Base-by-base conservation (phyloP, 1,284 basidiomycete species). In the Malassezia globosa region DNA sequence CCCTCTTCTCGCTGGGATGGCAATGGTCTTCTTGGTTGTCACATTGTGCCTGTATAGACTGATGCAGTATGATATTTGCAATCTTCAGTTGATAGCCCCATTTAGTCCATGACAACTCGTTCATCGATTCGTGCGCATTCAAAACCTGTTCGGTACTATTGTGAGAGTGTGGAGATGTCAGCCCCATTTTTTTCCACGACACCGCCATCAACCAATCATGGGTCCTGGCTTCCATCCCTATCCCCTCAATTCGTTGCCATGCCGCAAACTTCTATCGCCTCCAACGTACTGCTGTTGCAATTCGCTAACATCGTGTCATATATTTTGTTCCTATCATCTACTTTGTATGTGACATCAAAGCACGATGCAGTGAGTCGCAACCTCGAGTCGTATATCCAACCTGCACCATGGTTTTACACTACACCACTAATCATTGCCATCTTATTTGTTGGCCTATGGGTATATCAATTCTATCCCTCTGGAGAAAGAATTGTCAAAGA, bases 401-500 rank as follows among this genome's bases (percentile, higher is more conserved):
- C 89, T 26, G 85, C 85, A 19, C 81, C 83, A 25, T 92, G 85
- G 81, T 81, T 83, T 2, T 87, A 85, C 75, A 77, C 81, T 72
- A 83, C 87, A 2, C 67, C 66, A 83, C 81, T 83, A 22, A 73
- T 87, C 55, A 86, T 88, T 65, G 87, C 94, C 73, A 69, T 87
- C 19, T 78, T 94, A 26, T 80, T 94, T 44, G 79, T 94, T 51
- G 86, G 87, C 13, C 56, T 65, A 48, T 50, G 65, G 51, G 41
- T 68, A 40, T 66, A 64, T 42, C 65, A 68, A 36, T 68, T 66
- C 52, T 60, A 56, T 34, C 77, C 81, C 19, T 63, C 64, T n/a
- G 89, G 87, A 33, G 87, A 90, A 73, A 76, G 74, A 35, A 78
- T 82, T 64, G 81, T 94, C 60, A 77, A 92, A 54, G 86, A 90